A percentile compares a stretch with the other conserved stretches of the same genome.
Evolutionary conservation across 345 rosid species (phyloP).

Genomic region (Erucastrum elatum): DNA sequence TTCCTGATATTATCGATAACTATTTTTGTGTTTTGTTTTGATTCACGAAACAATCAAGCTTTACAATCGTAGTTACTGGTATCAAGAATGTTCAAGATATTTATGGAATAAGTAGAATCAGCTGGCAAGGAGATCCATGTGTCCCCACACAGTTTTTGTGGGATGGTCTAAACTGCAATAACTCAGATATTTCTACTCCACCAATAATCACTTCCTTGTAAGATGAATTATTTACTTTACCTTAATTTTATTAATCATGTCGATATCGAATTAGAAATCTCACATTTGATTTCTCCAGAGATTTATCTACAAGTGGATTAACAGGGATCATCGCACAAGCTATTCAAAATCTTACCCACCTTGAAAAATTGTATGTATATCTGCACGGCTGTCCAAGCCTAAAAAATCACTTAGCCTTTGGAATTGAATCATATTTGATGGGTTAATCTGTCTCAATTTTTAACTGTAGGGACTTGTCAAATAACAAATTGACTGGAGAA

Average conservation of each 20-base stretch:
- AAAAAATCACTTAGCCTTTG: too few species aligned
- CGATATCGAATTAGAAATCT: not conserved
- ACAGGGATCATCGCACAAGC: not conserved
- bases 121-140: not conserved
- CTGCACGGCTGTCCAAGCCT: not conserved
- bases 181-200: not conserved
- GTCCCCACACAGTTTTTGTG: not conserved
- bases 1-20: not conserved
- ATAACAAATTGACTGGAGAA: too few species aligned
- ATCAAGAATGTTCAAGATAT: slow-evolving; percentile 1
- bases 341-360: not conserved
- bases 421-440: not conserved
- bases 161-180: not conserved
- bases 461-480: too few species aligned
- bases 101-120: not conserved
- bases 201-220: not conserved
- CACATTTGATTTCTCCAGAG: not conserved
- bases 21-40: not conserved
- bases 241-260: not conserved
- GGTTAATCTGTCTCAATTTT: too few species aligned
- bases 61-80: not conserved
- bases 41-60: not conserved
- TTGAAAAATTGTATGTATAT: not conserved
- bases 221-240: not conserved
- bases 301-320: not conserved